A percentile compares a stretch with the other conserved stretches of the same genome.
Conservation (phyloP, 306 rosid genomes). For the peach (Prunus persica) region Prunus_persica_NCBIv2 NC_034014.1:26124001-26124500, state of each 20-base stretch:
- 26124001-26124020: background rate
- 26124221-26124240: too few species aligned
- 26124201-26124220: too few species aligned
- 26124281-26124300: too few species aligned
- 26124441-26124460: background rate
- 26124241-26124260: too few species aligned
- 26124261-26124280: too few species aligned
- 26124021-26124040: background rate
- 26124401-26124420: background rate
- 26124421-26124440: background rate
- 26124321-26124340: background rate
- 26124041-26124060: constrained; percentile 4
- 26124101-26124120: background rate
- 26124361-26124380: background rate
- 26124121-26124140: background rate
- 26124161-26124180: too few species aligned
- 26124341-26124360: background rate
- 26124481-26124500: background rate
- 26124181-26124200: too few species aligned
- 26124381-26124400: background rate
- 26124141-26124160: background rate
- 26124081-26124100: background rate
- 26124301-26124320: too few species aligned
- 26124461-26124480: background rate
- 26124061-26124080: background rate